Base-by-base conservation (phyloP, 768 basidiomycete species). In the Boletus pseudopeckii region DNA sequence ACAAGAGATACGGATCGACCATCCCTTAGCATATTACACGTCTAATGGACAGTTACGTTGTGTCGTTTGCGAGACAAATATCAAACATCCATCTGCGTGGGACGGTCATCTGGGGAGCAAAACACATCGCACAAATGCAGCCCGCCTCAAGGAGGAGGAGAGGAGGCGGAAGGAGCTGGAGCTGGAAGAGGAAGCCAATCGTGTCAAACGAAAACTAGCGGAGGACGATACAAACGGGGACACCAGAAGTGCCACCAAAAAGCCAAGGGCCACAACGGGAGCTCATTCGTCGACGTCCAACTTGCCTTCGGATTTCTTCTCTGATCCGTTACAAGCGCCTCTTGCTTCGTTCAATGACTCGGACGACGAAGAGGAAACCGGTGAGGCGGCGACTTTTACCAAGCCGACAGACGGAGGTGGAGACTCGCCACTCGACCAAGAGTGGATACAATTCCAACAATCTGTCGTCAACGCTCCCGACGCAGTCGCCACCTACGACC, bases 1-100 rank as follows among this genome's bases (percentile, higher is more conserved):
- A 42, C 81, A 89, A 68, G 87, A 90, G 64, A 77, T 78, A 33
- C 84, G 81, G 28, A 79, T 93, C 50, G 74, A 75, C 28, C 91
- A 93, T 63, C 87, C 88, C 2, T 75, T 84, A 40, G 90, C 90
- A 7, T 70, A 84, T 4, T 92, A 93, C 65, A 81, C 72, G 24
- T 60, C 80, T 5, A 72, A 72, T 26, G 88, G 89, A 43, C 85
- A 88, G 63, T 75, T 93, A 28, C 80, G 83, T 53, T 93, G 90
- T 61, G 63, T 75, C 5, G 79, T 83, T 24, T 93, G 90, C 63
- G 76, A 76, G 2, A 78, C 74, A 11, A 53, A 71, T 18, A 77
- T 93, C 52, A 92, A 91, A 62, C 83, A 90, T 62, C 79, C 88
- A 4, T 82, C 86, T 24, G 86, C 87, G n/a, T 93, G 90, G 90